These are phyloP conservation scores for Solanum lignicaule DNA, from an alignment of 257 asterid species.

Conservation along the genomic window DNA sequence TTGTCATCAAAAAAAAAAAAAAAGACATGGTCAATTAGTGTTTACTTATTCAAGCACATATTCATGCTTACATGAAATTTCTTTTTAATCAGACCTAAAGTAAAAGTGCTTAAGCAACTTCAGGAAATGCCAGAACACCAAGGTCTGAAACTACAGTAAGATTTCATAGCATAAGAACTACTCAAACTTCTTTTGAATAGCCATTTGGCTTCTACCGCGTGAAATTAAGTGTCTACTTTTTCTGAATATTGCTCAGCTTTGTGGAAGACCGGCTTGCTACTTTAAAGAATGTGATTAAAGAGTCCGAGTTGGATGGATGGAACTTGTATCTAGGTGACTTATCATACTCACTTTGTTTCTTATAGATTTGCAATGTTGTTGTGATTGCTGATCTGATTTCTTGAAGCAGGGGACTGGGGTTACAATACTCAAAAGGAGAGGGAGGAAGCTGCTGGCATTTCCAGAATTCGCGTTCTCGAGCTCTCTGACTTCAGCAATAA, in stretches of 20 bases:
- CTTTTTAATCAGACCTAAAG: conserved; percentile 64
- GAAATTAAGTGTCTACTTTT: background rate
- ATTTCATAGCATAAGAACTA: background rate
- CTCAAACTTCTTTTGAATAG: background rate
- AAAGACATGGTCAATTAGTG: background rate
- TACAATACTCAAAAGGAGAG: conserved; percentile 79
- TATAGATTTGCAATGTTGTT: background rate
- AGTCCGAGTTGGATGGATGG: conserved; percentile 71
- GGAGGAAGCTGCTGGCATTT: conserved; percentile 61
- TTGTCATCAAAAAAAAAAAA: no score
- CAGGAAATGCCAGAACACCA: conserved; percentile 89
- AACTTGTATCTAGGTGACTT: conserved; percentile 73
- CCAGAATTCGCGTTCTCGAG: conserved; percentile 61
- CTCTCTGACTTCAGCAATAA: conserved; percentile 76
- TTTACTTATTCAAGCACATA: background rate
- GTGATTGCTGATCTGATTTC: conserved; percentile 7
- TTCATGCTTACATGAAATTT: background rate
- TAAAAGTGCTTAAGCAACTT: conserved; percentile 74
- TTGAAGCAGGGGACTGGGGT: conserved; percentile 85
- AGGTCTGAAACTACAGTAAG: conserved; percentile 84
- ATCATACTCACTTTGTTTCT: background rate
- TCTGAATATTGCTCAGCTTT: conserved; percentile 41
- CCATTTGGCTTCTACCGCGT: background rate
- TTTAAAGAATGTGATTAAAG: conserved; percentile 79
- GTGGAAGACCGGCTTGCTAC: conserved; percentile 91